phyloP scores from a whole-genome alignment of 208 protist genomes.

The Wallacemonas sp. region DNA sequence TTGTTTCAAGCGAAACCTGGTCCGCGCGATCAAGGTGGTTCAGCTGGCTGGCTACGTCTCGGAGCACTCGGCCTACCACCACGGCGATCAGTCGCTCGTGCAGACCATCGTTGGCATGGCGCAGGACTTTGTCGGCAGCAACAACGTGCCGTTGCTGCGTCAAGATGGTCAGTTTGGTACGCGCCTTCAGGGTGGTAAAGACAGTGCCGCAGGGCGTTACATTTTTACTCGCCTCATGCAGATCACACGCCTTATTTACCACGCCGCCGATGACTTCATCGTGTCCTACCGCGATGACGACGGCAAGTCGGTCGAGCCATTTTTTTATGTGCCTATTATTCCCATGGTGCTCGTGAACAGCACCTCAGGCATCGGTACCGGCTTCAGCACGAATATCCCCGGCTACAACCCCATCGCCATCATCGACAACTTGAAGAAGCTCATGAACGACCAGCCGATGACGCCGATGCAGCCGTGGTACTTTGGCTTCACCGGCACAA shows the following conservation, averaged over 20 bases:
- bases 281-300: conserved; percentile 99
- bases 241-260: conserved; percentile 96
- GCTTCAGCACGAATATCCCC: conserved; percentile 98
- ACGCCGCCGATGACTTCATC: conserved; percentile 97
- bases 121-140: conserved; percentile 98
- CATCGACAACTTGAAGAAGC: conserved; percentile 86
- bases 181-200: conserved; percentile 97
- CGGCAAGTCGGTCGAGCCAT: conserved; percentile 98
- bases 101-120: conserved; percentile 99
- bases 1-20: conserved; percentile 99
- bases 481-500: conserved; percentile 94
- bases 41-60: conserved; percentile 99
- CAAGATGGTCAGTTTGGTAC: conserved; percentile 99
- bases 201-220: conserved; percentile 98
- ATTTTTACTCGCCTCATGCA: conserved; percentile 98
- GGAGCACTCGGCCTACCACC: conserved; percentile 99
- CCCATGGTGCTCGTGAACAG: conserved; percentile 99
- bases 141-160: conserved; percentile 99
- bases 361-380: conserved; percentile 99
- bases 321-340: conserved; percentile 98
- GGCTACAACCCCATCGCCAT: conserved; percentile 98
- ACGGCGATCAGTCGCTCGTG: conserved; percentile 98
- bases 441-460: conserved; percentile 87
- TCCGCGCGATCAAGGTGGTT: conserved; percentile 98
- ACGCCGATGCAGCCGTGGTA: conserved; percentile 96